Conservation (phyloP, 345 rosid species). For the Hibiscus syriacus region DNA sequence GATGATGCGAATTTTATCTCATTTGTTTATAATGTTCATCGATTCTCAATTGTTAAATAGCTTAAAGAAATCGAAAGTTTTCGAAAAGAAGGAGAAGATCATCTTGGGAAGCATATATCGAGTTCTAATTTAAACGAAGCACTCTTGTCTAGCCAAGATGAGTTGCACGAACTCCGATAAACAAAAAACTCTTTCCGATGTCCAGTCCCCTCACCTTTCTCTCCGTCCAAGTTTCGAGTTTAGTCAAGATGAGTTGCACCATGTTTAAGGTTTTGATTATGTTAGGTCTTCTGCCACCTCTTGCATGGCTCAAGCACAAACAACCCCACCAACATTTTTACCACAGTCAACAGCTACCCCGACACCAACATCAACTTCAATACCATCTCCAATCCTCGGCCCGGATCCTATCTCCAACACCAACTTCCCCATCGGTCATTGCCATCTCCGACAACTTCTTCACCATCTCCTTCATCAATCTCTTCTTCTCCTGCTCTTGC, state of each 20-base stretch:
- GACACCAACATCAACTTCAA: conserved; percentile 20
- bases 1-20: conserved; percentile 44
- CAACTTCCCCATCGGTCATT: conserved; percentile 12
- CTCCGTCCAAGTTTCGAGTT: neutral
- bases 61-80: conserved; percentile 39
- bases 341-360: conserved; percentile 32
- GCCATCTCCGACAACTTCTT: conserved; percentile 16
- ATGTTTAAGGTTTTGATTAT: conserved; percentile 41
- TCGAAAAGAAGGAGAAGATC: conserved; percentile 44
- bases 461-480: conserved; percentile 19
- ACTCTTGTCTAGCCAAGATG: too few species aligned
- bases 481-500: conserved; percentile 29
- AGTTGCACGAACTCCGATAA: too few species aligned
- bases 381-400: conserved; percentile 23
- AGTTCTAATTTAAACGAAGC: too few species aligned
- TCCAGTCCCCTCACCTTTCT: too few species aligned
- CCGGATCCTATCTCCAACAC: neutral
- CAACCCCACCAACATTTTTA: conserved; percentile 13
- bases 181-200: neutral
- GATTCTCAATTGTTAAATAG: conserved; percentile 52
- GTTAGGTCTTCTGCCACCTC: conserved; percentile 59
- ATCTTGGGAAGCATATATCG: conserved; percentile 69
- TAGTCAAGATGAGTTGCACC: conserved; percentile 40
- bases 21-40: conserved; percentile 54
- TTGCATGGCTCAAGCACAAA: conserved; percentile 60